A percentile compares a stretch with the other conserved stretches of the same genome.
Conservation (phyloP, 2,329 filamentous ascomycete species). For the Atkinsonella hypoxylon region DNA sequence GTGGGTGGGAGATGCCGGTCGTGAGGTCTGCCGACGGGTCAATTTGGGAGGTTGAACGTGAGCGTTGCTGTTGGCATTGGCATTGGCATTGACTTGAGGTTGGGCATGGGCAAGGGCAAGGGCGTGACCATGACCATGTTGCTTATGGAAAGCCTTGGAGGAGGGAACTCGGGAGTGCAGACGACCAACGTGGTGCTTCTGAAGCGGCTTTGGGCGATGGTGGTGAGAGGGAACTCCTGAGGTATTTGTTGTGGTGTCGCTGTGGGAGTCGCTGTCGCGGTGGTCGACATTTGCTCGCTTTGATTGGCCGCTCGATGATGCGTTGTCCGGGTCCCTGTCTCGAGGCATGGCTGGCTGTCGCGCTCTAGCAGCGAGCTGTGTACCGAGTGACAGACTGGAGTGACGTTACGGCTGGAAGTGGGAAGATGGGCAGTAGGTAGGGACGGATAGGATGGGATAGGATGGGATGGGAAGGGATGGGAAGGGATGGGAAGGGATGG, state of each 20-base stretch:
- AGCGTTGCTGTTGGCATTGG: conserved; percentile 4
- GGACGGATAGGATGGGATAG: neutral
- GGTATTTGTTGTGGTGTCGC: conserved; percentile 16
- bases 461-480: neutral
- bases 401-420: neutral
- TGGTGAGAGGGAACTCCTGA: conserved; percentile 14
- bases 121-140: conserved; percentile 14
- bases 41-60: conserved; percentile 22
- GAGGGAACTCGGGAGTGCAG: conserved; percentile 41
- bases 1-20: conserved; percentile 28
- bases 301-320: conserved; percentile 41
- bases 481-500: neutral
- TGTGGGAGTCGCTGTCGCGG: conserved; percentile 24
- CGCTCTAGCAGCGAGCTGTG: neutral
- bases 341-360: conserved; percentile 24
- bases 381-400: neutral
- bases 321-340: conserved; percentile 35
- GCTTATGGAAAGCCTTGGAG: conserved; percentile 36
- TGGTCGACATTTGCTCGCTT: conserved; percentile 33
- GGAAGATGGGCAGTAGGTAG: neutral
- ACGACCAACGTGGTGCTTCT: conserved; percentile 28
- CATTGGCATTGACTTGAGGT: too few species aligned
- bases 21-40: conserved; percentile 32
- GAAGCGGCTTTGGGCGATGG: conserved; percentile 20
- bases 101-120: too few species aligned